Evolutionary conservation across 2,329 filamentous ascomycete species (phyloP).

Genomic region (Trichoderma koningii): DNA sequence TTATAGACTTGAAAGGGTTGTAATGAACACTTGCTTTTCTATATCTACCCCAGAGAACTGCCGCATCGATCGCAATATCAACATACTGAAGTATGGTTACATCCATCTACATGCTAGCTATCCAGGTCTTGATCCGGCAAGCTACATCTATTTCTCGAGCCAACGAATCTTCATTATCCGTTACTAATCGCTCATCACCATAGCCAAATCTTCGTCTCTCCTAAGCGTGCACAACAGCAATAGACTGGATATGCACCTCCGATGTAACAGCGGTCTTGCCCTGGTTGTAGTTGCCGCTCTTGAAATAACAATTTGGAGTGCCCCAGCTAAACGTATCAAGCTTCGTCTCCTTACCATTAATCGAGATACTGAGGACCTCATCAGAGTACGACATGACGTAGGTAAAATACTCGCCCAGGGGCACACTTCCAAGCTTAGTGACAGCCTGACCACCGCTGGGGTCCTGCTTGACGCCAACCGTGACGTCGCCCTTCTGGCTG

Average conservation of each 20-base stretch:
- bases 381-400: constrained; percentile 44
- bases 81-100: not conserved
- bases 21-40: too few species aligned
- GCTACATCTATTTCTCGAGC: not conserved
- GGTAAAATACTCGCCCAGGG: constrained; percentile 39
- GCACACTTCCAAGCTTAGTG: constrained; percentile 39
- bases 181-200: not conserved
- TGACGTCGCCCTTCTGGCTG: constrained; percentile 39
- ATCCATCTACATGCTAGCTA: too few species aligned
- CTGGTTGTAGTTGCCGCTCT: constrained; percentile 45
- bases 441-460: constrained; percentile 39
- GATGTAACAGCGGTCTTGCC: constrained; percentile 32
- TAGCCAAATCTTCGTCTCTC: not conserved
- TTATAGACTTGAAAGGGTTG: too few species aligned
- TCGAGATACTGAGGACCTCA: constrained; percentile 37
- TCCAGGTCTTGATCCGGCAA: not conserved
- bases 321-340: constrained; percentile 37
- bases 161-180: not conserved
- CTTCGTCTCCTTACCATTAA: constrained; percentile 36
- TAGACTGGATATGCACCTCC: constrained; percentile 34
- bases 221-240: constrained; percentile 35
- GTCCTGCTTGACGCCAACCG: constrained; percentile 39
- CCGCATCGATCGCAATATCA: not conserved
- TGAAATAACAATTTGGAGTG: constrained; percentile 42
- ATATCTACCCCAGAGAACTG: not conserved